A percentile compares a stretch with the other conserved stretches of the same genome.
Conservation (phyloP, 2,329 filamentous ascomycete genomes). For the Pseudocercospora fuligena region DNA sequence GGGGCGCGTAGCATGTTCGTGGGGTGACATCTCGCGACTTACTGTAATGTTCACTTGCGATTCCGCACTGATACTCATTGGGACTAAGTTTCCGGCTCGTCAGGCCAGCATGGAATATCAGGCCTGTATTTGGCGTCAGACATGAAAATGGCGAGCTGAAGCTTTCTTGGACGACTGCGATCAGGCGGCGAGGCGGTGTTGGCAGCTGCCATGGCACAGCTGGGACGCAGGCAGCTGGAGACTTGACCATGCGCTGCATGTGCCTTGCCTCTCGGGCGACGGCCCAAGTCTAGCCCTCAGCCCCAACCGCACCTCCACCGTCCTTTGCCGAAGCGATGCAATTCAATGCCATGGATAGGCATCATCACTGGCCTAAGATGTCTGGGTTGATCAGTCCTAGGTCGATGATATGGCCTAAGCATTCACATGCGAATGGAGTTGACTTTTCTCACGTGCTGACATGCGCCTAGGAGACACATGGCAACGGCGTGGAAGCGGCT, state of each 20-base stretch:
- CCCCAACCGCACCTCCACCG: neutral
- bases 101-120: slow-evolving; percentile 9
- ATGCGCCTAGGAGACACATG: neutral
- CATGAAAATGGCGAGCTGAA: slow-evolving; percentile 3
- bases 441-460: neutral
- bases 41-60: slow-evolving; percentile 28
- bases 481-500: neutral
- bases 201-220: slow-evolving; percentile 7
- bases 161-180: neutral
- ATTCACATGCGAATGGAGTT: neutral
- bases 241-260: neutral
- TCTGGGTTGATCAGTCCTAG: neutral
- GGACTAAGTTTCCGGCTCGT: neutral
- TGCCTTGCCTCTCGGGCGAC: neutral
- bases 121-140: slow-evolving; percentile 2
- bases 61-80: slow-evolving; percentile 23
- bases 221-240: neutral
- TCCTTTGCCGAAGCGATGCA: neutral
- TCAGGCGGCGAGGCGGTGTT: slow-evolving; percentile 4
- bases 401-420: neutral
- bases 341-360: neutral
- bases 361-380: neutral
- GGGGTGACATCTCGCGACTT: slow-evolving; percentile 17
- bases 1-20: slow-evolving; percentile 10
- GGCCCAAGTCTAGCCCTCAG: neutral